phyloP scores from a whole-genome alignment of 306 rosid genomes.

The Cicer arietinum region DNA sequence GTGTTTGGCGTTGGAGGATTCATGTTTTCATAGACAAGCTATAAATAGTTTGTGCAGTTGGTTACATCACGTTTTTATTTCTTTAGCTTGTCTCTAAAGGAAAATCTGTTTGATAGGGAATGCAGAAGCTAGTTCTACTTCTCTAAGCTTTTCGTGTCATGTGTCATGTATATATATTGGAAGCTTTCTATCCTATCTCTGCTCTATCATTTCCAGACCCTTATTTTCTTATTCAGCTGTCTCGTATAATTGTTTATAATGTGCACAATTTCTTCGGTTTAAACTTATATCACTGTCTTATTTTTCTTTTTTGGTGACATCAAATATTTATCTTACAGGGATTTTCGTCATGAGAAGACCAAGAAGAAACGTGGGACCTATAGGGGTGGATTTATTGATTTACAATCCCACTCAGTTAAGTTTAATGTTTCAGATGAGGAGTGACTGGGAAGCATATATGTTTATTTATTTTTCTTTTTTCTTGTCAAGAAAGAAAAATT shows the following conservation, averaged over 20 bases:
- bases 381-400: conserved; percentile 90
- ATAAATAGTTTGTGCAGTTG: not conserved
- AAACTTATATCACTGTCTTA: not conserved
- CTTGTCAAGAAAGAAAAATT: conserved; percentile 2
- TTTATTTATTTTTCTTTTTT: not conserved
- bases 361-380: conserved; percentile 96
- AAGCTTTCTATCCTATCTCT: not conserved
- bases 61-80: not conserved
- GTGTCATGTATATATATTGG: not conserved
- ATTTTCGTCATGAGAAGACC: conserved; percentile 95
- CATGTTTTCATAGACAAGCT: not conserved
- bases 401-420: conserved; percentile 81
- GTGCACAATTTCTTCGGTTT: not conserved
- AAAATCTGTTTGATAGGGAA: conserved; percentile 10
- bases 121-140: not conserved
- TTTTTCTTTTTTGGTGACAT: conserved; percentile 17
- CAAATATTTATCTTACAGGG: conserved; percentile 55
- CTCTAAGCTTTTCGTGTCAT: conserved; percentile 6
- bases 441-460: conserved; percentile 33
- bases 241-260: not conserved
- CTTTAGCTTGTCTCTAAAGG: not conserved
- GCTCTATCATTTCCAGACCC: not conserved
- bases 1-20: conserved; percentile 16
- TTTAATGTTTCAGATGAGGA: conserved; percentile 86
- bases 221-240: not conserved